phyloP scores from a whole-genome alignment of 176 grass and related monocot genomes.

The Melocanna baccifera region DNA sequence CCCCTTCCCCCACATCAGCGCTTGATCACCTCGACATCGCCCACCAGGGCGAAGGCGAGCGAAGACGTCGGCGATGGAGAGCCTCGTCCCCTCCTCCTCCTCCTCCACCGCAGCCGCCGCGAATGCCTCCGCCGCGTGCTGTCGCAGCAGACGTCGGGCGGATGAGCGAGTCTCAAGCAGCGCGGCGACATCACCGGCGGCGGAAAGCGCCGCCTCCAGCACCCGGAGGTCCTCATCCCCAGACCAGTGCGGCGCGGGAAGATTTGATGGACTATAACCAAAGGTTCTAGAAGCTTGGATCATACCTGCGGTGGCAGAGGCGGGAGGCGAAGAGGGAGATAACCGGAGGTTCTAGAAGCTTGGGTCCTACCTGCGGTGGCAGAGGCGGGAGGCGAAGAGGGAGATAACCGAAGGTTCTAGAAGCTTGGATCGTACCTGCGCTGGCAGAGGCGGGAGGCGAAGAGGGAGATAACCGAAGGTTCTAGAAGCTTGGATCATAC shows the following conservation, averaged over 20 bases:
- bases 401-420: neutral
- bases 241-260: conserved; percentile 33
- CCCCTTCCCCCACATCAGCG: neutral
- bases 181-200: conserved; percentile 33
- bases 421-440: conserved; percentile 24
- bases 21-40: conserved; percentile 61
- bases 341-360: neutral
- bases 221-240: conserved; percentile 39
- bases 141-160: conserved; percentile 39
- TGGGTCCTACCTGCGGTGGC: conserved; percentile 23
- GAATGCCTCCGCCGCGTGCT: conserved; percentile 3
- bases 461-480: neutral
- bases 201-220: conserved; percentile 54
- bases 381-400: conserved; percentile 45
- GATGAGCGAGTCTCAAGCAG: conserved; percentile 46
- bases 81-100: conserved; percentile 27
- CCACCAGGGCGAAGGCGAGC: conserved; percentile 62
- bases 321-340: conserved; percentile 42
- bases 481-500: conserved; percentile 4
- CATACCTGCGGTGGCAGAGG: conserved; percentile 36
- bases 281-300: neutral
- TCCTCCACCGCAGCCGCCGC: neutral
- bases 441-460: conserved; percentile 38
- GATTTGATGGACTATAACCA: neutral
- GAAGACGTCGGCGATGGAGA: conserved; percentile 67